A percentile compares a stretch with the other conserved stretches of the same genome.
These are phyloP conservation scores for Cetradonia linearis DNA, from an alignment of 495 filamentous ascomycete species.

Conservation along the genomic window DNA sequence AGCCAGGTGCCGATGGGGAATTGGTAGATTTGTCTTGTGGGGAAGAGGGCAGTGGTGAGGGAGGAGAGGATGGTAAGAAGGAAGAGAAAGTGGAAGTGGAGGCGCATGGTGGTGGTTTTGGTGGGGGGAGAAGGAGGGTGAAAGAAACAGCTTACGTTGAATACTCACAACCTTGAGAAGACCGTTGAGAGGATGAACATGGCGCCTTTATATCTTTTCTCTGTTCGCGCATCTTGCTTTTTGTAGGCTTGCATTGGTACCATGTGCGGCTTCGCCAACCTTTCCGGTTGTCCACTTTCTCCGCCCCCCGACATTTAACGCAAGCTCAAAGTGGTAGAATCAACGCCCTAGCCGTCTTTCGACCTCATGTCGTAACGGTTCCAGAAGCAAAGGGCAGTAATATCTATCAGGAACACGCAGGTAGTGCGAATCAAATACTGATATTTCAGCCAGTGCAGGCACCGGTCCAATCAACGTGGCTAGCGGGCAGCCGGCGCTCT, in stretches of 20 bases:
- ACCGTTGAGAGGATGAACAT: neutral
- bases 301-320: neutral
- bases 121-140: neutral
- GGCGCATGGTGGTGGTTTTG: neutral
- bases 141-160: neutral
- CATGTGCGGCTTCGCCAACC: neutral
- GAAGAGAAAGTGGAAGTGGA: neutral
- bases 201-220: neutral
- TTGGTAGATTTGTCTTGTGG: slow-evolving; percentile 25
- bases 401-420: neutral
- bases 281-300: neutral
- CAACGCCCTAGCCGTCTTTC: neutral
- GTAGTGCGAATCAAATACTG: neutral
- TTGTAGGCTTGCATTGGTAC: neutral
- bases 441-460: neutral
- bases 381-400: neutral
- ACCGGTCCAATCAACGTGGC: slow-evolving; percentile 2
- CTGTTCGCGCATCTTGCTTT: neutral
- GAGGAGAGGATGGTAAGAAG: neutral
- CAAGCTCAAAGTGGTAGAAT: neutral
- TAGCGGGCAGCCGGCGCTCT: neutral
- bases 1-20: slow-evolving; percentile 33
- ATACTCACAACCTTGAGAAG: neutral
- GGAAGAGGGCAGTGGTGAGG: neutral
- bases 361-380: neutral